These are phyloP conservation scores for Veloboletus limbatus DNA, from an alignment of 1,284 basidiomycete species.

Conservation along the genomic window DNA sequence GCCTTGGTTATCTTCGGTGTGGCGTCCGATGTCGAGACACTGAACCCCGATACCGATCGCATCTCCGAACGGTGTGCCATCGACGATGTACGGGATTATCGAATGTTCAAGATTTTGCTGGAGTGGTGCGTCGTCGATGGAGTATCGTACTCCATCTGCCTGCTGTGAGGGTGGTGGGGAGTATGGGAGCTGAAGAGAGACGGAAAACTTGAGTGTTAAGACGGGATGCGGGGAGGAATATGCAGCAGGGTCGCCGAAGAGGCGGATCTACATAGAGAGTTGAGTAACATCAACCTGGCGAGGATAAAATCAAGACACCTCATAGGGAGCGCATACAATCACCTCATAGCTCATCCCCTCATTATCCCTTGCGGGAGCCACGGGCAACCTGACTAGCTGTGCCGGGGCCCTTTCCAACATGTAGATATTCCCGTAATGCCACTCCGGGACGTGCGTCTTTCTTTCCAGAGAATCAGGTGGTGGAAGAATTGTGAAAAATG, in stretches of 20 bases:
- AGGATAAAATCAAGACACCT: constrained; percentile 16
- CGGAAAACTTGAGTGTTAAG: constrained; percentile 47
- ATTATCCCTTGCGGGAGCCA: constrained; percentile 38
- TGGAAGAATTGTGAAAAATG: constrained; percentile 66
- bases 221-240: constrained; percentile 44
- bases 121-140: constrained; percentile 22
- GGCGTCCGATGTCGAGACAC: constrained; percentile 35
- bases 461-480: constrained; percentile 21
- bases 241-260: constrained; percentile 69
- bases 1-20: not conserved
- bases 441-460: constrained; percentile 43
- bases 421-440: constrained; percentile 78
- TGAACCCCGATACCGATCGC: constrained; percentile 62
- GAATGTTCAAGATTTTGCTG: constrained; percentile 50
- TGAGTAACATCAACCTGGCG: not conserved
- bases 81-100: constrained; percentile 60
- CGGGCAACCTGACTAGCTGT: constrained; percentile 49
- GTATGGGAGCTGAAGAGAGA: constrained; percentile 41
- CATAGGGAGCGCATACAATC: constrained; percentile 30
- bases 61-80: constrained; percentile 65
- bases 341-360: constrained; percentile 66
- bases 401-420: constrained; percentile 49
- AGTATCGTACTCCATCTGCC: not conserved
- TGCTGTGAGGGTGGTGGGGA: constrained; percentile 4
- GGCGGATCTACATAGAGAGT: constrained; percentile 52